phyloP scores from a whole-genome alignment of 2,329 filamentous ascomycete species.

The Knufia petricola region DNA sequence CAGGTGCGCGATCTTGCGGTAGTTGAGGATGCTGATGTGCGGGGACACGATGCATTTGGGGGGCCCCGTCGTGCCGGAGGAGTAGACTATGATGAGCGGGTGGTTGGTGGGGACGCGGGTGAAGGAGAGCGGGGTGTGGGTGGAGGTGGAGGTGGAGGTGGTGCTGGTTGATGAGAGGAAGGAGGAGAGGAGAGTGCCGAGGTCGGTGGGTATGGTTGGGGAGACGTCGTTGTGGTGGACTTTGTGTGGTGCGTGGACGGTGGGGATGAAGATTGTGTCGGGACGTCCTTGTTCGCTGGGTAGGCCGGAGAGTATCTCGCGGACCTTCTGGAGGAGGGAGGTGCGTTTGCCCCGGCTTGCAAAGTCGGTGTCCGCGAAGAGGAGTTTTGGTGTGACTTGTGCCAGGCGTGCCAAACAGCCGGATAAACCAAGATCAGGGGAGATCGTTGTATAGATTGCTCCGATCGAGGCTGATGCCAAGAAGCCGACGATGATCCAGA shows the following conservation, averaged over 20 bases:
- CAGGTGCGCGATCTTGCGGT: constrained; percentile 36
- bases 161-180: constrained; percentile 30
- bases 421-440: constrained; percentile 34
- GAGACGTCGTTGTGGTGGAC: constrained; percentile 10
- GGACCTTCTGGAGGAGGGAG: constrained; percentile 63
- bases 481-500: constrained; percentile 35
- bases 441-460: constrained; percentile 37
- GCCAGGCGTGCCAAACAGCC: constrained; percentile 30
- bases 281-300: constrained; percentile 14
- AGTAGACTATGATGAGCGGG: constrained; percentile 37
- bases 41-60: constrained; percentile 40
- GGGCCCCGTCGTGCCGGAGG: constrained; percentile 35
- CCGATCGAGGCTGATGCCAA: constrained; percentile 35
- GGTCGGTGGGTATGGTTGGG: neutral
- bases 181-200: constrained; percentile 18
- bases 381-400: constrained; percentile 32
- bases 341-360: constrained; percentile 69
- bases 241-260: constrained; percentile 13
- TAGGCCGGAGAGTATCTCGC: constrained; percentile 56
- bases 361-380: constrained; percentile 47
- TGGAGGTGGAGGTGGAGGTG: constrained; percentile 18
- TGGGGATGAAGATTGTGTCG: constrained; percentile 15
- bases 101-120: constrained; percentile 32
- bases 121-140: constrained; percentile 29
- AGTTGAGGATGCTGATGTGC: constrained; percentile 35